phyloP scores from a whole-genome alignment of 345 rosid species.

The Hevea brasiliensis region DNA sequence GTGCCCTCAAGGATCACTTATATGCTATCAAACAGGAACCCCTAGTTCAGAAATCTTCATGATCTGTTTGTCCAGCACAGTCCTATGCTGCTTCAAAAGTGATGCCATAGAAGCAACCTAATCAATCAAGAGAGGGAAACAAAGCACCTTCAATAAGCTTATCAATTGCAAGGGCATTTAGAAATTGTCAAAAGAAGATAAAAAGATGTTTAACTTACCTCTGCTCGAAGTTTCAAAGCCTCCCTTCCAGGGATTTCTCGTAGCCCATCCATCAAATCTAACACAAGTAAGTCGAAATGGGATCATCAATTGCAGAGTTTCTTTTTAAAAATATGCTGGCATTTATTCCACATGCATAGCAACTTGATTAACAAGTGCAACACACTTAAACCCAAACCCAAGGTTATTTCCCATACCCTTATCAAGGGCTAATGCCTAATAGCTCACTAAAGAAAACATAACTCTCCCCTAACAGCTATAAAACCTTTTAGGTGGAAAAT shows the following conservation, averaged over 20 bases:
- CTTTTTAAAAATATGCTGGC: background rate
- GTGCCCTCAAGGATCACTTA: background rate
- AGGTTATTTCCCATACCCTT: background rate
- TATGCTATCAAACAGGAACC: constrained; percentile 44
- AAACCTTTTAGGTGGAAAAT: background rate
- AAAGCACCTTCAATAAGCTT: background rate
- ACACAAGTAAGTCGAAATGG: background rate
- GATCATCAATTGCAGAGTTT: background rate
- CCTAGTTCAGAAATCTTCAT: constrained; percentile 83
- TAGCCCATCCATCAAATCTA: constrained; percentile 88
- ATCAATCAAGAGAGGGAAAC: constrained; percentile 9
- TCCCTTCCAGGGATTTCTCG: constrained; percentile 91
- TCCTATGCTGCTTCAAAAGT: constrained; percentile 56
- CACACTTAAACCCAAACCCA: background rate
- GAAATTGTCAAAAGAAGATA: background rate
- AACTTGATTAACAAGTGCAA: background rate
- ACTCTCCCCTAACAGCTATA: background rate
- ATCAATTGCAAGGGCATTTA: background rate
- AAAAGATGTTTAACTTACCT: constrained; percentile 41
- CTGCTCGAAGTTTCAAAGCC: constrained; percentile 90
- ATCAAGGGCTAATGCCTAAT: background rate
- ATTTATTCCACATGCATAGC: background rate
- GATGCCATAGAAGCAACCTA: constrained; percentile 90
- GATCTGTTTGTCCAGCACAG: constrained; percentile 58
- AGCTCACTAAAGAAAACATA: background rate